Evolutionary conservation across 345 rosid genomes (phyloP), one percentile per base, ranked within the genome.

Genomic region (Hibiscus trionum): DNA sequence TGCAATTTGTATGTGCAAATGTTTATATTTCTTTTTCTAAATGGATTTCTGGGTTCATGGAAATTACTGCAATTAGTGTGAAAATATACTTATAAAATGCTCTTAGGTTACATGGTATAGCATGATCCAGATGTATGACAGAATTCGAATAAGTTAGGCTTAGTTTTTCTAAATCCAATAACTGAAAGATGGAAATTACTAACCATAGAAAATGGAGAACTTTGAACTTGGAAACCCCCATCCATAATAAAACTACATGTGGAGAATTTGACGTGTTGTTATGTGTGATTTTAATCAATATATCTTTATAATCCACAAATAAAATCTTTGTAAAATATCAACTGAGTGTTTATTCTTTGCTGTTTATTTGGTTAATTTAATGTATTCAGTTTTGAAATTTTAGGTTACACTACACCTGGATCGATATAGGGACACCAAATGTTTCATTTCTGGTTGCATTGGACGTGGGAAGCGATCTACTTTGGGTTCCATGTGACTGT

Each of bases 401-500:
- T 78, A 90, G 96, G 97, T 76, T 92, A 39, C 94, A 92, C 71
- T 92, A 90, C 75, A 82, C 86, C 37, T 90, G 94, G 97, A 85
- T 92, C 63, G 91, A 92, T 52, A 82, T 92, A 17, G 97, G 97
- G 75, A 87, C 91, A 1, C 96, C 94, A 3, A 88, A 65, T 55
- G 89, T 86, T 42, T 85, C 97, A 37, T 92, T 88, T 82, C 91
- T 93, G 42, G 94, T 93, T 74, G 98, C 96, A 11, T 75, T 93
- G 84, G 98, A 93, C 73, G 77, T 84, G 0, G 96, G 96, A 42
- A 88, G 98, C 69, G 94, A 92, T 81, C 85, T 90, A 9, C 86
- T 93, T 64, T 93, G 98, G 96, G 77, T 93, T 78, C 96, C 98
- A 19, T 93, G 98, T 72, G 86, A 93, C 68, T 93, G 98, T 69